Percentiles rank a stretch among this genome's conserved stretches.
These are phyloP conservation scores for Zopfia rhizophila DNA, from an alignment of 2,329 filamentous ascomycete species.

Conservation along the genomic window DNA sequence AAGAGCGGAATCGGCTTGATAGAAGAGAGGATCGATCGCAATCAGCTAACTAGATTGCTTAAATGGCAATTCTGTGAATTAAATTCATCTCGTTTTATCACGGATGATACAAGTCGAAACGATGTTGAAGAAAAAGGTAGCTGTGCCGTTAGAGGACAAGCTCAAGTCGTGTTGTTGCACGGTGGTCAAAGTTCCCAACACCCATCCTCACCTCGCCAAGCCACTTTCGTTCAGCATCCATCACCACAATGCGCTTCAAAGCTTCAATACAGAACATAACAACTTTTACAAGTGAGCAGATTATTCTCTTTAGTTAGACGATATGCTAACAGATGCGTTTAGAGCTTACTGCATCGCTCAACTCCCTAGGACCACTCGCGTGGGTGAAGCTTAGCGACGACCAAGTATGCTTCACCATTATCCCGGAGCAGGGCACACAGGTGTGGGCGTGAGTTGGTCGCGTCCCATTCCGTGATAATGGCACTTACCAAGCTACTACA, in stretches of 20 bases:
- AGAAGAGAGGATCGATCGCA: too few species aligned
- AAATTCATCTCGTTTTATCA: too few species aligned
- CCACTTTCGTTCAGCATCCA: too few species aligned
- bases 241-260: constrained; percentile 63
- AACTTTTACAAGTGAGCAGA: constrained; percentile 62
- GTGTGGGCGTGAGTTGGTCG: constrained; percentile 83
- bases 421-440: constrained; percentile 93
- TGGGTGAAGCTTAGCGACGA: constrained; percentile 92
- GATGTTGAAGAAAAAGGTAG: too few species aligned
- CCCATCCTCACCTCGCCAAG: too few species aligned
- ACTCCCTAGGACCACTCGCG: constrained; percentile 80
- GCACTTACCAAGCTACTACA: constrained; percentile 37
- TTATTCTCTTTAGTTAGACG: neutral
- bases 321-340: constrained; percentile 16
- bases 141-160: too few species aligned
- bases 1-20: too few species aligned
- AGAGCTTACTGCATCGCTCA: constrained; percentile 72
- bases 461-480: constrained; percentile 21
- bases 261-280: constrained; percentile 62
- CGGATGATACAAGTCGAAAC: too few species aligned
- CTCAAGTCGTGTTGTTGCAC: too few species aligned
- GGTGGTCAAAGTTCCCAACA: too few species aligned
- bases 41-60: too few species aligned
- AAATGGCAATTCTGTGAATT: too few species aligned
- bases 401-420: constrained; percentile 91